Evolutionary conservation across 768 basidiomycete species (phyloP).

Genomic region (Mycena polygramma): DNA sequence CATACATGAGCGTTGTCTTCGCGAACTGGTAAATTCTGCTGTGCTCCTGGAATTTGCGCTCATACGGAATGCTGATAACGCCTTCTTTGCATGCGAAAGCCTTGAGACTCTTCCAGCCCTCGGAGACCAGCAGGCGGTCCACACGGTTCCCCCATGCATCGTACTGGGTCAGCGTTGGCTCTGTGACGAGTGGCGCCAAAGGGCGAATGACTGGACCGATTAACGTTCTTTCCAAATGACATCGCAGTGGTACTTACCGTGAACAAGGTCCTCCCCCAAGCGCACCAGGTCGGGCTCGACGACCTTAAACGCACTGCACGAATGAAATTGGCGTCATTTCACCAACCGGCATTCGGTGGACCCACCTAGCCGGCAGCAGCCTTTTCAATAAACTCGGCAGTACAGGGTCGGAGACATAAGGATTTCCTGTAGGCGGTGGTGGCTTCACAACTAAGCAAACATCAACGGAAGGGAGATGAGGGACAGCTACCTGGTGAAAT

Average conservation of each 20-base stretch:
- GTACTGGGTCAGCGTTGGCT: constrained; percentile 75
- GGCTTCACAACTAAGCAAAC: constrained; percentile 8
- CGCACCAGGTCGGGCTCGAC: constrained; percentile 73
- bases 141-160: constrained; percentile 79
- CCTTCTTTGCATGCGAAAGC: constrained; percentile 74
- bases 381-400: constrained; percentile 73
- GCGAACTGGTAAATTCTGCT: constrained; percentile 77
- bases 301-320: constrained; percentile 57
- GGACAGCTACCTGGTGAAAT: constrained; percentile 33
- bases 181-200: constrained; percentile 59
- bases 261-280: constrained; percentile 68
- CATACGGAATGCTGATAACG: constrained; percentile 75
- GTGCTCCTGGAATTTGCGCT: constrained; percentile 69
- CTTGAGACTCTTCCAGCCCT: constrained; percentile 81
- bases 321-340: background rate
- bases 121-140: constrained; percentile 76
- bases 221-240: background rate
- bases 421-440: constrained; percentile 62
- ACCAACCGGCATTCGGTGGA: background rate
- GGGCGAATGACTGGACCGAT: constrained; percentile 63
- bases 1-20: constrained; percentile 72
- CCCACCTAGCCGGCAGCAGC: constrained; percentile 62
- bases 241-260: constrained; percentile 52
- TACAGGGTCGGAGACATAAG: constrained; percentile 72
- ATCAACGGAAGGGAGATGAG: background rate